Evolutionary conservation across 192 early-diverging fungal species (phyloP), one percentile per base, ranked within the genome.

Genomic region (Entomortierella beljakovae): DNA sequence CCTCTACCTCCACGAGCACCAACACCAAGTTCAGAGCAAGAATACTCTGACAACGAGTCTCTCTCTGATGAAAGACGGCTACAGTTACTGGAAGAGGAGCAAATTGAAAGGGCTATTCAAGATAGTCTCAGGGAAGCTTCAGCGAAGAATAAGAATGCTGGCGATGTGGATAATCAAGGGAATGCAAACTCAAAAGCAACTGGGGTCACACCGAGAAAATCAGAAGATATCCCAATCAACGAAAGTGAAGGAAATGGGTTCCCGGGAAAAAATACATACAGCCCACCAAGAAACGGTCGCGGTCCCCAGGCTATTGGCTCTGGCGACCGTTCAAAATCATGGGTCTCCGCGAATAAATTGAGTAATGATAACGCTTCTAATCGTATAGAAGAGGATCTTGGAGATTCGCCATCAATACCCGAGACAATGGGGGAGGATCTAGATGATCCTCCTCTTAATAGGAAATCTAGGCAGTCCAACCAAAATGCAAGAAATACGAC

Each of bases 1-100:
- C 73, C 73, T 18, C 35, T 77, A 26, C 73, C 73, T 6, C 73
- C 73, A 28, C 59, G 73, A 64, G 33, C 64, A 29, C 57, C 40
- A 42, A 31, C 57, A 23, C 72, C 46, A 9, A 22, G 55, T 26
- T 49, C 32, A 18, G 34, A 60, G 25, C 34, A 43, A 48, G 52
- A 52, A 11, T 49, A 32, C n/a, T 37, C 34, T 34, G 15, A 51
- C 23, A 54, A 38, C 16, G 60, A 16, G 15, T 22, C 11, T 10
- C 16, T 34, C 32, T 61, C 58, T 7, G 63, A 75, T 13, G 57
- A 61, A 42, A 64, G 61, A 22, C 4, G 15, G 40, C n/a, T 75
- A 40, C 37, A 52, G 38, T 58, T 11, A 3, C 65, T 35, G 8
- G 65, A 77, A 43, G 73, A 77, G 18, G n/a, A 58, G 52, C 60